Evolutionary conservation across 352 stramenopile genomes (phyloP), one percentile per base, ranked within the genome.

Genomic region (Lagenidium sp.): DNA sequence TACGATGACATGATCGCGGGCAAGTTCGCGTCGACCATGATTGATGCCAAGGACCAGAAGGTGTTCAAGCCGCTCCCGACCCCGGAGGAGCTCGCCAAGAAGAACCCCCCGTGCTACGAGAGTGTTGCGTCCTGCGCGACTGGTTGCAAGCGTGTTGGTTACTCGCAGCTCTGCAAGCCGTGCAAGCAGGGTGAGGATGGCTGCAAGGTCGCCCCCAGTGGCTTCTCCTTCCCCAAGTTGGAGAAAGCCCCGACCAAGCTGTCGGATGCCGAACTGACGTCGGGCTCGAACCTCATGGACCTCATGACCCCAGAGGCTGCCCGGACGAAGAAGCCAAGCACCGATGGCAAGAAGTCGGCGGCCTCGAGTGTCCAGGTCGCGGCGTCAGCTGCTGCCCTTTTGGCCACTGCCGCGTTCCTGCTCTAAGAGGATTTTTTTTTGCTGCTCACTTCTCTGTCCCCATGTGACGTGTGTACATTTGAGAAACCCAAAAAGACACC

Each of bases 71-170:
- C 53, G 11, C 46, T 91, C 12, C 79, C 75, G 6, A 65, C 61
- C 7, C 51, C 62, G 1, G 50, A 62, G 7, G 54, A 72, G 15
- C 66, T 92, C 16, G 56, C 57, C 16, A 43, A 48, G 8, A 16
- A 32, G 4, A 92, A 92, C 56, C 74, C 74, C 13, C 71, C 69
- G 29, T 92, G 79, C 56, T 92, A 82, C 53, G 60, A 68, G 60
- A 82, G 65, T 18, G 68, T 82, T 12, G 34, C 53, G 13, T 47
- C 52, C 7, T 88, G 77, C 36, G 67, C 67, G 15, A 63, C 47
- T 11, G 65, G 74, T 39, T 90, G 78, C 55, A 72, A 82, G 57
- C 78, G 78, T 36, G 60, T 62, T 1, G 63, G 65, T 10, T 86
- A 85, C 68, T 77, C 69, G 25, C 78, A 90, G 53, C 13, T 90